Base-by-base conservation (phyloP, 805 yeast species). In the Starmerella stigmatis region DNA sequence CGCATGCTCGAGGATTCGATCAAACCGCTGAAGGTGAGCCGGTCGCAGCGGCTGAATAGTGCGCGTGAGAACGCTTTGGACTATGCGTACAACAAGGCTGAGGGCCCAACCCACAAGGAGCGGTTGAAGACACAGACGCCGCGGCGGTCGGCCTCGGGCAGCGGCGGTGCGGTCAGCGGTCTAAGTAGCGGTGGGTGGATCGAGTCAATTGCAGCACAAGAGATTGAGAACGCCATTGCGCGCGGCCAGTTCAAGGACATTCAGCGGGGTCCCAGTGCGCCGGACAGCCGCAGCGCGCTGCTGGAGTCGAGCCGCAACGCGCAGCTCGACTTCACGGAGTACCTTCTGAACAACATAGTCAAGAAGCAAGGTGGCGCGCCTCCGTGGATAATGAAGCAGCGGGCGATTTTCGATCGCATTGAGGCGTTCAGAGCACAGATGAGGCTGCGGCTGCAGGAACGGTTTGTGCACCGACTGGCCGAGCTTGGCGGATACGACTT, bases 371-470 rank as follows among this genome's bases (percentile, higher is more conserved):
- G 84, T 40, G 78, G 84, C 1, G 66, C 78, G 10, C 94, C 95
- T 0, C 94, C 94, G 0, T 86, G 96, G 96, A 79, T 86, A 29
- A 94, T 85, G 55, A 78, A 75, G 45, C 92, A 83, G 60, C 68
- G 74, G 16, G 69, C 74, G 2, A 74, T 80, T 4, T 70, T 72
- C 34, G 48, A 55, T 2, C 74, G 73, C 29, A 68, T 81, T 8
- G 58, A 55, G 2, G 56, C 56, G 0, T 76, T 83, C 44, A 62
- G 86, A 43, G 49, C 53, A 0, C 67, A 67, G 50, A 45, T 44
- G 52, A 20, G 52, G 57, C 34, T n/a, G 7, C 31, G 51, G 11
- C 41, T 56, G 10, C 56, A 57, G 25, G 70, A 65, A 11, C 43
- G 48, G 32, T 47, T 58, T 36, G 61, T 62, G 1, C 54, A 37